phyloP scores from a whole-genome alignment of 2,329 filamentous ascomycete species.

The Plenodomus biglobosus region DNA sequence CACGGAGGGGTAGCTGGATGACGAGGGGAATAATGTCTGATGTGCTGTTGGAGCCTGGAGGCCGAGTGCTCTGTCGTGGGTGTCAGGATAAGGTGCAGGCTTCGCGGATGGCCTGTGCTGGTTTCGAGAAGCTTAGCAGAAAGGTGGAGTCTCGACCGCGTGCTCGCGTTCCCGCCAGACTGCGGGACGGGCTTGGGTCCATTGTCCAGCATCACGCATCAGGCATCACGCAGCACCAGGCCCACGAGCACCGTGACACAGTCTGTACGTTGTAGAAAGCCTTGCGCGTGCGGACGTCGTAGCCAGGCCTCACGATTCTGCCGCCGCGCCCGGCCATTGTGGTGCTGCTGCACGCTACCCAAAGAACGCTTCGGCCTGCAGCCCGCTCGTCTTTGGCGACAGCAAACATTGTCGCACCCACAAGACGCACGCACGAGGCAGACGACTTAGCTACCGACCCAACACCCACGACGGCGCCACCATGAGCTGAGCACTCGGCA shows the following conservation, averaged over 20 bases:
- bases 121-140: conserved; percentile 15
- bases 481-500: conserved; percentile 26
- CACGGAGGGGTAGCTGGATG: neutral
- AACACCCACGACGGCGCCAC: conserved; percentile 6
- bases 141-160: conserved; percentile 3
- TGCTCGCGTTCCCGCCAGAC: neutral
- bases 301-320: neutral
- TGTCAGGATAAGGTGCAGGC: too few relatives aligned
- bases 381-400: conserved; percentile 7
- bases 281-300: too few relatives aligned
- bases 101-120: conserved; percentile 1
- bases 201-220: conserved; percentile 8
- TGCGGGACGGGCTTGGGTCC: conserved; percentile 6
- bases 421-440: conserved; percentile 2
- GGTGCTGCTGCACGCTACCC: conserved; percentile 5
- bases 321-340: conserved; percentile 7
- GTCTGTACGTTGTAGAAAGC: too few relatives aligned
- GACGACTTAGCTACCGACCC: neutral
- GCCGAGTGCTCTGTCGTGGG: too few relatives aligned
- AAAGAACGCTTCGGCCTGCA: conserved; percentile 1
- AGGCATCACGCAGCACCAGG: too few relatives aligned
- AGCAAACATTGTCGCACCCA: conserved; percentile 4
- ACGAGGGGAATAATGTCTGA: neutral
- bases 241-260: too few relatives aligned
- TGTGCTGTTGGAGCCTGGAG: too few relatives aligned